These are phyloP conservation scores for Cucurbita pepo DNA, from an alignment of 306 rosid species.

Conservation along the genomic window DNA sequence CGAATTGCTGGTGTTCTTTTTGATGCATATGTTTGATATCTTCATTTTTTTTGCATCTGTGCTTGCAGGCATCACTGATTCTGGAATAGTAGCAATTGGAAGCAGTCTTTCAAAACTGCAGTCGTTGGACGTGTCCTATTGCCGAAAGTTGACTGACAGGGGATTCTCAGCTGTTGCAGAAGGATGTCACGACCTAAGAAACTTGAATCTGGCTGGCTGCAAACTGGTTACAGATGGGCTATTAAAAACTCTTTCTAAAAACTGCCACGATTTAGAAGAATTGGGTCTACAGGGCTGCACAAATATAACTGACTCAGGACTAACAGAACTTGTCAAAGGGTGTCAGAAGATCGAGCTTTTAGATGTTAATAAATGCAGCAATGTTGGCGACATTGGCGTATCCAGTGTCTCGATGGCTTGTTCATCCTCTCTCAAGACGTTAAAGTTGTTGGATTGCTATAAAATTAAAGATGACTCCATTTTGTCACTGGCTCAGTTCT, in stretches of 20 bases:
- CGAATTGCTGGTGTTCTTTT: neutral
- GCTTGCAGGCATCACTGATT: slow-evolving; percentile 60
- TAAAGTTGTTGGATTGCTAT: slow-evolving; percentile 78
- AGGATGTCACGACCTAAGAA: slow-evolving; percentile 52
- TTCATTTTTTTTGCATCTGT: neutral
- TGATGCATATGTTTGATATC: neutral
- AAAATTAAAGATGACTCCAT: slow-evolving; percentile 54
- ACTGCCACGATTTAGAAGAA: slow-evolving; percentile 52
- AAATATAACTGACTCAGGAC: slow-evolving; percentile 53
- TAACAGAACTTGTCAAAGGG: slow-evolving; percentile 46
- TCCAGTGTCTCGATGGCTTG: slow-evolving; percentile 47
- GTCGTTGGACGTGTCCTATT: slow-evolving; percentile 70
- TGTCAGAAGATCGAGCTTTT: slow-evolving; percentile 39
- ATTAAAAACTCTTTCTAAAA: slow-evolving; percentile 43
- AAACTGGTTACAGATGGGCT: slow-evolving; percentile 41
- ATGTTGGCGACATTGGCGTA: slow-evolving; percentile 59
- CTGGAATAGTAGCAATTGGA: slow-evolving; percentile 60
- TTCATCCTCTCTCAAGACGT: slow-evolving; percentile 49
- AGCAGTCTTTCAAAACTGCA: slow-evolving; percentile 50
- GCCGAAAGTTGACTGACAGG: slow-evolving; percentile 73
- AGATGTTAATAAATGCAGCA: slow-evolving; percentile 76
- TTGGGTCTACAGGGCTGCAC: slow-evolving; percentile 70
- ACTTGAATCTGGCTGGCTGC: slow-evolving; percentile 64
- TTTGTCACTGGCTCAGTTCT: slow-evolving; percentile 44
- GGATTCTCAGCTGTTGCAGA: slow-evolving; percentile 69